Conservation (phyloP, 2,329 filamentous ascomycete species). For the Lecanicillium sp. region DNA sequence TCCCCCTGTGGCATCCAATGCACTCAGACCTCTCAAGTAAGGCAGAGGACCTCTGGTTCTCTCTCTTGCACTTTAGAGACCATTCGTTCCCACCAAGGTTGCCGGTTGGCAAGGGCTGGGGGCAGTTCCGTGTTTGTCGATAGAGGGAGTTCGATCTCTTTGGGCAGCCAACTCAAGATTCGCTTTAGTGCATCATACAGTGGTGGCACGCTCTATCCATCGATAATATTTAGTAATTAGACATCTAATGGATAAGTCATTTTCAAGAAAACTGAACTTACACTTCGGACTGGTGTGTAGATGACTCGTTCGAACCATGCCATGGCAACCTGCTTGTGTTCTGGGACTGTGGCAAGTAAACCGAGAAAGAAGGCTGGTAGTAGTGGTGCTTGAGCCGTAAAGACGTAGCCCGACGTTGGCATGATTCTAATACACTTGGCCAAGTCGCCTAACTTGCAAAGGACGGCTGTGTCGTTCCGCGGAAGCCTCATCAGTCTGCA, state of each 20-base stretch:
- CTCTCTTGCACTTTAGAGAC: constrained; percentile 21
- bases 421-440: constrained; percentile 28
- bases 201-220: constrained; percentile 32
- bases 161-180: constrained; percentile 27
- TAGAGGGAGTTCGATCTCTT: constrained; percentile 14
- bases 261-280: constrained; percentile 17
- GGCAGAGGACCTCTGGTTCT: constrained; percentile 27
- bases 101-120: constrained; percentile 19
- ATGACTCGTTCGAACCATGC: constrained; percentile 29
- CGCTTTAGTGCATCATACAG: constrained; percentile 23
- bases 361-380: constrained; percentile 33
- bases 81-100: constrained; percentile 32
- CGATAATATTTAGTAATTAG: background rate
- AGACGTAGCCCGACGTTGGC: constrained; percentile 30
- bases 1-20: no score
- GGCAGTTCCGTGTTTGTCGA: constrained; percentile 11
- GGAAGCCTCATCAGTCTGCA: constrained; percentile 29
- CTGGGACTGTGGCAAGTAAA: constrained; percentile 21
- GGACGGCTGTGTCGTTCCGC: constrained; percentile 25
- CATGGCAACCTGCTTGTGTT: constrained; percentile 20
- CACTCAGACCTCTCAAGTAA: constrained; percentile 21
- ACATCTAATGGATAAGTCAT: background rate
- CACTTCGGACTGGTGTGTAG: constrained; percentile 28
- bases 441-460: constrained; percentile 23
- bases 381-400: constrained; percentile 33